Evolutionary conservation across 2,329 filamentous ascomycete species (phyloP), one percentile per base, ranked within the genome.

Genomic region (Beauveria sp.): DNA sequence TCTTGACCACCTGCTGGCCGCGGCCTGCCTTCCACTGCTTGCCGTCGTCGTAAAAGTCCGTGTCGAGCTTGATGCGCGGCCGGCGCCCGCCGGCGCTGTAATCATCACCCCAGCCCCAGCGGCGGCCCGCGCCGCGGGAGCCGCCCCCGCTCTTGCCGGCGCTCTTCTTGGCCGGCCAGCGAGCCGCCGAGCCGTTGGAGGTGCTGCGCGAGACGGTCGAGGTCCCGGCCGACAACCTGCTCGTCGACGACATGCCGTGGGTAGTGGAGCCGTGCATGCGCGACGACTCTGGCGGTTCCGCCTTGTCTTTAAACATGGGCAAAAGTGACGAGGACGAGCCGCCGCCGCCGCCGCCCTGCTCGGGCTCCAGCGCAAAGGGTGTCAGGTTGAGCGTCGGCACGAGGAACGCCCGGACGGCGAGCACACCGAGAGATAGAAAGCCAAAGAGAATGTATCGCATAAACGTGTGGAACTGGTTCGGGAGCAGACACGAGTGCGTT

Each of bases 401-500:
- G 40, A 88, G 76, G 49, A 87, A 74, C 5, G 85, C 83, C 20
- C 85, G 78, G 8, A 81, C 72, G 50, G 77, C 72, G 7, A 88
- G 77, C 5, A 82, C 64, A 16, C 81, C 69, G 14, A 86, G 50
- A 24, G 77, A 80, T 5, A 85, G 66, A 22, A 80, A 79, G 1
- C 88, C 77, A 18, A 95, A 79, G 31, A 82, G 77, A 40, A 80
- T 84, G 71, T 99, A 99, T 62, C 84, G 83, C 64, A 95, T 85
- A 74, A 93, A 96, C 7, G 92, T 93, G 55, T 83, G 83, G 12
- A 97, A 79, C 73, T 97, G 92, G 72, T 93, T 91, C 0, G 95
- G 95, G 9, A 98, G 80, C 2, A 99, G 83, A 71, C 95, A 99
- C 2, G 98, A 83, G 66, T 96, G 90, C 1, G 90, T 95, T 75